A percentile compares a stretch with the other conserved stretches of the same genome.
Conservation (phyloP, 2,329 filamentous ascomycete species). For the Neobulgaria alba region DNA sequence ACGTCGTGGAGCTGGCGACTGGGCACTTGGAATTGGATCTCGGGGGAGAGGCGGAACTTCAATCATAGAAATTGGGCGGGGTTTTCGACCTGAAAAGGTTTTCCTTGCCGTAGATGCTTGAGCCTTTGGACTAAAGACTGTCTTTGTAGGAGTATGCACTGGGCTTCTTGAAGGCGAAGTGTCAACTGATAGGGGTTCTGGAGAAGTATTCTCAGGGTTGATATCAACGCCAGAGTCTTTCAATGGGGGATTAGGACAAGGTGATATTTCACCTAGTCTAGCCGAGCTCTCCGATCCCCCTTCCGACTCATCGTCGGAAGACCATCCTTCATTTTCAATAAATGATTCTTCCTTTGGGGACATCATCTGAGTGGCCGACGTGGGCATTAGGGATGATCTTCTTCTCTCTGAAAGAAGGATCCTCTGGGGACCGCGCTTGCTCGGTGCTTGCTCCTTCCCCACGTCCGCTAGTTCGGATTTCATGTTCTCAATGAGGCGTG, state of each 20-base stretch:
- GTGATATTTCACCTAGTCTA: slow-evolving; percentile 15
- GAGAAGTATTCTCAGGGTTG: slow-evolving; percentile 4
- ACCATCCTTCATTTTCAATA: slow-evolving; percentile 18
- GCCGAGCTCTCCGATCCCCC: slow-evolving; percentile 10
- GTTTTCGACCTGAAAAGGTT: no score
- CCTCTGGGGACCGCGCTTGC: slow-evolving; percentile 4
- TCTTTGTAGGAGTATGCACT: not conserved
- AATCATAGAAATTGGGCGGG: not conserved
- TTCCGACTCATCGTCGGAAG: slow-evolving; percentile 18
- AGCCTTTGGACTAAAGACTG: no score
- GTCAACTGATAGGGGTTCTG: slow-evolving; percentile 2
- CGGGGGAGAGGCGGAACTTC: not conserved
- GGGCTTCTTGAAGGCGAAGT: slow-evolving; percentile 4
- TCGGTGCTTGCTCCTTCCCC: slow-evolving; percentile 15
- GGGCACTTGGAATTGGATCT: not conserved
- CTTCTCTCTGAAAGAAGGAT: slow-evolving; percentile 7
- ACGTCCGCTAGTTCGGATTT: slow-evolving; percentile 23
- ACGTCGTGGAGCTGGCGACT: not conserved
- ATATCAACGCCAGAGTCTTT: slow-evolving; percentile 2
- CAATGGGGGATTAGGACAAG: slow-evolving; percentile 16
- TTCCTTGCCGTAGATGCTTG: no score
- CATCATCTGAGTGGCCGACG: not conserved
- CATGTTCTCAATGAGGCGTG: slow-evolving; percentile 24
- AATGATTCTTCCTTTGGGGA: not conserved
- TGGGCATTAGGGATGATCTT: slow-evolving; percentile 1